phyloP scores from a whole-genome alignment of 257 asterid species.

The Nicotiana noctiflora region DNA sequence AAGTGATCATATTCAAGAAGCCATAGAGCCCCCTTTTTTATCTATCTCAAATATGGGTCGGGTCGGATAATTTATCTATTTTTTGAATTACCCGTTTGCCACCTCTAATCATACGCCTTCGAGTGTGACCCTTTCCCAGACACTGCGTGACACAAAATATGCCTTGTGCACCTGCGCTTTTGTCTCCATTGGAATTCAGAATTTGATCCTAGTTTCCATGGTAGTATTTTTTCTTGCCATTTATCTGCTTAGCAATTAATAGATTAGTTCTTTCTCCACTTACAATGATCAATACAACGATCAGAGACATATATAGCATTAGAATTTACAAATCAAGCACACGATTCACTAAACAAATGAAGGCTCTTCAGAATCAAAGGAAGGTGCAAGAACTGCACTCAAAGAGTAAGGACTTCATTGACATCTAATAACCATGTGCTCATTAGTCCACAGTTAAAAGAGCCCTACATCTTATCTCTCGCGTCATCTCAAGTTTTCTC shows the following conservation, averaged over 20 bases:
- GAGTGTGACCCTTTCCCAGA: background rate
- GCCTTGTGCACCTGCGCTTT: too few relatives aligned
- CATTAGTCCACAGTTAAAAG: background rate
- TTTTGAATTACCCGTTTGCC: too few relatives aligned
- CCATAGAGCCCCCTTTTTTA: too few relatives aligned
- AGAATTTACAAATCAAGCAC: background rate
- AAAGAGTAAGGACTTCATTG: conserved; percentile 1
- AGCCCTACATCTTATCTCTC: background rate
- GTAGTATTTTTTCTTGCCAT: background rate
- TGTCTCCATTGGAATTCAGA: too few relatives aligned
- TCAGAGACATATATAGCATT: background rate
- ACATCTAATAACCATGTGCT: background rate
- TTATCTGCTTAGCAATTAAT: background rate
- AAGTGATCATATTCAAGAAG: too few relatives aligned
- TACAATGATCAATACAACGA: background rate
- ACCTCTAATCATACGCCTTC: too few relatives aligned
- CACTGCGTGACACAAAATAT: too few relatives aligned
- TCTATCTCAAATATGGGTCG: too few relatives aligned
- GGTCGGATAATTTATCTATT: too few relatives aligned
- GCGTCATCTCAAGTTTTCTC: background rate
- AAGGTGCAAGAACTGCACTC: background rate
- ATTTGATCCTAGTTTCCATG: background rate
- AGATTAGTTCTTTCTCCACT: background rate
- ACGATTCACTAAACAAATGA: background rate
- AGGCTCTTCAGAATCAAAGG: background rate